Base-by-base conservation (phyloP, 2,329 filamentous ascomycete species). In the Cercospora canescens region DNA sequence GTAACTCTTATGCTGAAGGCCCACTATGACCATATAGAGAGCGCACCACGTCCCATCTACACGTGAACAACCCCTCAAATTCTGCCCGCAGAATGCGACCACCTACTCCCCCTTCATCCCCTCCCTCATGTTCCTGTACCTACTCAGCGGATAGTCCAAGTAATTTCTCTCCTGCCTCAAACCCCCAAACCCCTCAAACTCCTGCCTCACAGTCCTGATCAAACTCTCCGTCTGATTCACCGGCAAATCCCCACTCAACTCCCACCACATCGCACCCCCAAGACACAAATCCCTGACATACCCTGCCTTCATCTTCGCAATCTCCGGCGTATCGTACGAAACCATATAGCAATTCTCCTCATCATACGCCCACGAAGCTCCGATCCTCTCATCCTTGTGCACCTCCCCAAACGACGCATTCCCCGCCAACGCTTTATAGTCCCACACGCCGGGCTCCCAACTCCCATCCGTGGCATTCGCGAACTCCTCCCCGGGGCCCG, bases 311-410 rank as follows among this genome's bases (percentile, higher is more conserved):
- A 79, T 76, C 73, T 81, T 81, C 5, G 88, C 89, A 77, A 93
- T 87, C 1, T 81, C 79, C 0, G 88, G 84, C 1, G 87, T 94
- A 70, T 88, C 86, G 71, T 96, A 98, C 39, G 86, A 90, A 60
- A 98, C 86, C 82, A 97, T 86, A 65, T 86, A 88, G 67, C 85
- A 84, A 32, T 83, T 83, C 1, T 73, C 78, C 0, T 84, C 78
- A 74, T 93, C 85, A 77, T 93, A 97, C 77, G 89, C 91, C 81
- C 90, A 97, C 55, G 87, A 91, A 1, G 92, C 93, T 2, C 87
- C 84, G 4, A 86, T 83, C 12, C 84, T 83, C 0, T 81, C 73
- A 74, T 97, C 92, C 52, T 85, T 79, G 37, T 82, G 76, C 76
- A 93, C 91, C 39, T 84, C 76, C 0, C 90, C 85, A 0, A 89